Base-by-base conservation (phyloP, 2,329 filamentous ascomycete species). In the Colletotrichum sp. region DNA sequence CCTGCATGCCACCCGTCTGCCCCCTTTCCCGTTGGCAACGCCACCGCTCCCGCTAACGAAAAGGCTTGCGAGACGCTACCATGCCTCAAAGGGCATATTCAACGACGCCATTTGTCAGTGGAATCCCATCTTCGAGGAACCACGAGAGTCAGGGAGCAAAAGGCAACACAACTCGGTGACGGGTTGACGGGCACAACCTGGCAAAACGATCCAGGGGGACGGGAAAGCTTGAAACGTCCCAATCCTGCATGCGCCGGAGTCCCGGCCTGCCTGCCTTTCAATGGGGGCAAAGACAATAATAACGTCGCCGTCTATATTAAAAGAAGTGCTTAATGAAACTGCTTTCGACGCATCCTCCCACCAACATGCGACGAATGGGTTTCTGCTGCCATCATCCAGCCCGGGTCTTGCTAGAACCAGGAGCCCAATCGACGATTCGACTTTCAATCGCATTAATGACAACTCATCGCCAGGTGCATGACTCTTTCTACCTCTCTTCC, bases 281-380 rank as follows among this genome's bases (percentile, higher is more conserved):
- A 52, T 52, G 43, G 43, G 43, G n/a, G 12, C 10, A 52, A 52
- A 24, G 43, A 52, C 43, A 52, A 52, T 52, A 21, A 21, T 52
- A 21, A 52, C 58, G 32, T 61, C 32, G 55, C 24, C 15, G 26
- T 24, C 55, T 26, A 34, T 56, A 62, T 52, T n/a, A 13, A 43
- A 36, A 12, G 15, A 32, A 52, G 24, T 24, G 24, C 12, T 56
- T 43, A 72, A 64, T 75, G 73, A 73, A 73, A 75, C 73, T 64
- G 64, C 28, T 24, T 64, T 56, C 21, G 24, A 52, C 66, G 52
- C 18, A 38, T 32, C 56, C 52, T 72, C 61, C 69, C 72, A 67
- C 36, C 72, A 26, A 72, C 32, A 67, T 72, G 69, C 73, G 73
- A 75, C 69, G 62, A 28, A 36, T 62, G 58, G 16, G 73, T 58